phyloP scores from a whole-genome alignment of 2,329 filamentous ascomycete species.

The Fusarium stilboides region DNA sequence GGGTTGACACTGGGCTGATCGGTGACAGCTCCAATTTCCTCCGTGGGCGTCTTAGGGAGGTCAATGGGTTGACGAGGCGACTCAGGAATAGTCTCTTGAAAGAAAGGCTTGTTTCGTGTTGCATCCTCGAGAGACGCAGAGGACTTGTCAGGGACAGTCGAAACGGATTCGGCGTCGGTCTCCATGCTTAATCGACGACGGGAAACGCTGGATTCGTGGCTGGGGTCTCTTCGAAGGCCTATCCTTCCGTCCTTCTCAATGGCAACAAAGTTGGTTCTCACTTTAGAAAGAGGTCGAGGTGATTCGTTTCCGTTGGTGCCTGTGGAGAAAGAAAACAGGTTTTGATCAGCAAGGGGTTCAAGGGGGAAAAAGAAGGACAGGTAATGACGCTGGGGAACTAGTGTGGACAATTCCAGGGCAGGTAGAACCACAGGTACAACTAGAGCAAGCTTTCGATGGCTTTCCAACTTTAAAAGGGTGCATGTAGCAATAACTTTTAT shows the following conservation, averaged over 20 bases:
- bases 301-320: conserved; percentile 61
- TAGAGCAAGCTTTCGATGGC: conserved; percentile 25
- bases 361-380: conserved; percentile 38
- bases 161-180: conserved; percentile 53
- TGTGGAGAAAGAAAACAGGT: conserved; percentile 41
- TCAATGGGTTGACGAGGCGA: conserved; percentile 55
- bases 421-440: conserved; percentile 20
- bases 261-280: conserved; percentile 81
- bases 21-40: conserved; percentile 47
- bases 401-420: conserved; percentile 40
- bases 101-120: conserved; percentile 44
- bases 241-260: conserved; percentile 76
- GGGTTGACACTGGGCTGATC: conserved; percentile 57
- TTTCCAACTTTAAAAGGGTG: conserved; percentile 22
- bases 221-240: conserved; percentile 63
- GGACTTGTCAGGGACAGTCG: conserved; percentile 58
- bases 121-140: conserved; percentile 51
- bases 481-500: conserved; percentile 27
- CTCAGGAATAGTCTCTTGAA: conserved; percentile 61
- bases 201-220: conserved; percentile 58
- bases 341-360: conserved; percentile 45
- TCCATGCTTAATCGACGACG: conserved; percentile 56
- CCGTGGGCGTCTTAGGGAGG: conserved; percentile 22
- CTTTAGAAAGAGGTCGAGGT: conserved; percentile 79
- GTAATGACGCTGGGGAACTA: conserved; percentile 32